Evolutionary conservation across 768 basidiomycete genomes (phyloP).

Genomic region (Termitomyces sp.): DNA sequence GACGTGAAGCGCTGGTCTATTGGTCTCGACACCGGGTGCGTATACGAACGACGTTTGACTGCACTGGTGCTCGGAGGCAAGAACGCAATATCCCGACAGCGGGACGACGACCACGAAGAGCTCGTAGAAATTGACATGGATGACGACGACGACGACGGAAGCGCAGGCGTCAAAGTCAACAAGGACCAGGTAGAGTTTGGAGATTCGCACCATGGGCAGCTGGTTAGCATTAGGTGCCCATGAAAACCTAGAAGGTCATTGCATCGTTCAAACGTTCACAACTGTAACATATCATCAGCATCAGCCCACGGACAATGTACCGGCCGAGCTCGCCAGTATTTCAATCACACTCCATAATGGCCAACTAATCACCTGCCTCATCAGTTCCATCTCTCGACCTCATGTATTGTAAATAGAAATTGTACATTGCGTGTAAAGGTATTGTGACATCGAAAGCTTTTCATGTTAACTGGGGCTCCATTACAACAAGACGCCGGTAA

Average conservation of each 20-base stretch:
- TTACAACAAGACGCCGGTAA: background rate
- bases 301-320: background rate
- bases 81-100: conserved; percentile 1
- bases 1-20: conserved; percentile 82
- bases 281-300: background rate
- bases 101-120: conserved; percentile 13
- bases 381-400: background rate
- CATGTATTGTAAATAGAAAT: background rate
- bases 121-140: background rate
- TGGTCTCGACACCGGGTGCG: conserved; percentile 87
- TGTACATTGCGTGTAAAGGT: background rate
- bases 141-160: conserved; percentile 19
- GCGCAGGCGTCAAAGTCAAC: conserved; percentile 11
- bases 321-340: background rate
- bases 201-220: conserved; percentile 43
- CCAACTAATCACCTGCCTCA: background rate
- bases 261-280: background rate
- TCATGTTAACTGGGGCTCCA: background rate
- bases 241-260: background rate
- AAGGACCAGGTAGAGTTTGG: conserved; percentile 47
- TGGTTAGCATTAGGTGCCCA: conserved; percentile 50
- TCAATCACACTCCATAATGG: background rate
- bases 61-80: conserved; percentile 55
- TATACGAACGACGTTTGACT: conserved; percentile 59
- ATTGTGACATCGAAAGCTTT: background rate